Base-by-base conservation (phyloP, 805 yeast genomes). In the Saccharomyces eubayanus region DNA sequence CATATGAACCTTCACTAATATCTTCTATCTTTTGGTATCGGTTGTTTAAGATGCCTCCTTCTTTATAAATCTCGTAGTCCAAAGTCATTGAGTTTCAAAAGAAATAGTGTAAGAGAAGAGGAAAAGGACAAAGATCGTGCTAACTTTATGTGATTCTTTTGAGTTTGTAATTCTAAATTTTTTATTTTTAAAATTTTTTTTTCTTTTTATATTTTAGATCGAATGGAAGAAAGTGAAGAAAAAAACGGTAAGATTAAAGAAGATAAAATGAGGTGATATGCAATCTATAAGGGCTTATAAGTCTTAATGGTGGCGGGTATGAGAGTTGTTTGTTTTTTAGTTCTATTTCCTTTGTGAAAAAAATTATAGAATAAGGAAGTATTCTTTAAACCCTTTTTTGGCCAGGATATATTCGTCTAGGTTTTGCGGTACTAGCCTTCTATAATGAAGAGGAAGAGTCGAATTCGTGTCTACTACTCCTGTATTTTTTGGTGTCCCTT, bases 1-100 rank as follows among this genome's bases (percentile, higher is more conserved):
- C 98, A 69, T 89, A 92, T 0, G 97, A 89, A 30, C 98, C 98
- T 68, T 89, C 91, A 65, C 91, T 88, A 55, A 92, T 80, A 64
- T 84, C 88, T 54, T 81, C 82, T 24, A 89, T 76, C 61, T 84
- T 84, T 54, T 74, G 72, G 72, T 89, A 92, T 53, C 87, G 75
- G 52, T 75, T 75, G 55, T 83, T 78, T 53, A 89, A 73, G 47
- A 86, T 74, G 20, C 74, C 74, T 49, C 79, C 78, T 60, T 73
- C 75, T 53, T 74, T 74, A 56, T 74, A 74, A 47, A 70, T 57
- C 51, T 72, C 75, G 61, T 73, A 74, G 56, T 69, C 72, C 30
- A 65, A 54, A 30, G 63, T 59, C 67, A 62, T 64, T 28, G 43
- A 36, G 43, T 16, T 36, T 16, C 43, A 36, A 36, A 16, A 10